Conservation (phyloP, 805 yeast species). For the Yamadazyma akitaensis region DNA sequence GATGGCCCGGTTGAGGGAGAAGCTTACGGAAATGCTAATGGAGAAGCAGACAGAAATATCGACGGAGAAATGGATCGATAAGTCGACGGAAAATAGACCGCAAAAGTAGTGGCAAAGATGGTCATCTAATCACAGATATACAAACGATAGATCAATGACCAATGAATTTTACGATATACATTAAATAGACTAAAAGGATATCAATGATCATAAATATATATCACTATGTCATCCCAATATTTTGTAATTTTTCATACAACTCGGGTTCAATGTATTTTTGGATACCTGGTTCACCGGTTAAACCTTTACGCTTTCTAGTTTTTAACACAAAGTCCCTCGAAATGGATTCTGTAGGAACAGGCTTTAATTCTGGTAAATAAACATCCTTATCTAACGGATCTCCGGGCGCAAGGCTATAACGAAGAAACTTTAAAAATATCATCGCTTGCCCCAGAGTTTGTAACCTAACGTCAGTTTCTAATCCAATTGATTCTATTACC, state of each 20-base stretch:
- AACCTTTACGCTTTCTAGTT: conserved; percentile 84
- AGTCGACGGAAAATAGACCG: too few relatives aligned
- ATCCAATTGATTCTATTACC: conserved; percentile 84
- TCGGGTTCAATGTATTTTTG: conserved; percentile 65
- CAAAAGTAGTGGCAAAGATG: too few relatives aligned
- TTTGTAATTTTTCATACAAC: conserved; percentile 50
- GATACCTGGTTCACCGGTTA: conserved; percentile 67
- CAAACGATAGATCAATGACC: background rate
- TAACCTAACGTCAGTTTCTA: conserved; percentile 80
- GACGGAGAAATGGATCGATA: too few relatives aligned
- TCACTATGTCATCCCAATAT: conserved; percentile 35
- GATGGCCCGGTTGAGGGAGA: background rate
- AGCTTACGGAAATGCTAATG: background rate
- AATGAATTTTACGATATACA: background rate
- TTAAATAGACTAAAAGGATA: background rate
- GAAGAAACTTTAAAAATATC: conserved; percentile 60
- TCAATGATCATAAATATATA: background rate
- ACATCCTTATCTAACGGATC: conserved; percentile 76
- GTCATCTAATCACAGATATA: too few relatives aligned
- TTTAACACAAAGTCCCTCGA: conserved; percentile 89
- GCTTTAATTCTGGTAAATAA: conserved; percentile 63
- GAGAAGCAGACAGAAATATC: background rate
- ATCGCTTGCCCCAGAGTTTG: conserved; percentile 77
- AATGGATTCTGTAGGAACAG: conserved; percentile 65
- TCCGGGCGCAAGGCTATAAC: conserved; percentile 84